A percentile compares a stretch with the other conserved stretches of the same genome.
These are phyloP conservation scores for Xylariomycetidae sp. DNA, from an alignment of 2,329 filamentous ascomycete species.

Conservation along the genomic window DNA sequence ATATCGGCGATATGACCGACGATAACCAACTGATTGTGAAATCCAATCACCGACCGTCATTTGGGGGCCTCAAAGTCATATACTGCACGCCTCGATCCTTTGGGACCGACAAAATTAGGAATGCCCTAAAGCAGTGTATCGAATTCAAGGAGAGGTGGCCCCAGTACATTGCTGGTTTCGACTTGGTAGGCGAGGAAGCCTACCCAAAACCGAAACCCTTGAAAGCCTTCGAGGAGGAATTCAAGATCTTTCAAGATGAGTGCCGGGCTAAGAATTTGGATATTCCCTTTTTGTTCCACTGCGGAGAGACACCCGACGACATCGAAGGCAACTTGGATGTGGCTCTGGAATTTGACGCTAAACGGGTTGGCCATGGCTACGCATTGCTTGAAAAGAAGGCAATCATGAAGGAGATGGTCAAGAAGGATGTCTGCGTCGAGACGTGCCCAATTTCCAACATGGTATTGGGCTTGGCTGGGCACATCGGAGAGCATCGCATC, in stretches of 20 bases:
- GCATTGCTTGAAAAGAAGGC: constrained; percentile 62
- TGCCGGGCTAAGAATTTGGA: constrained; percentile 42
- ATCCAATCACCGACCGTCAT: constrained; percentile 27
- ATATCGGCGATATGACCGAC: constrained; percentile 26
- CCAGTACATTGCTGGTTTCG: constrained; percentile 54
- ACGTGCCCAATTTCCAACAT: constrained; percentile 76
- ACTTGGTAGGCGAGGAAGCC: constrained; percentile 56
- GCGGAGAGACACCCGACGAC: constrained; percentile 68
- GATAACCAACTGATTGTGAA: constrained; percentile 7
- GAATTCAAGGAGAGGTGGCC: constrained; percentile 46
- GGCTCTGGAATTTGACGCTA: constrained; percentile 59
- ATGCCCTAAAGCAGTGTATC: constrained; percentile 49
- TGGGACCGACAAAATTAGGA: constrained; percentile 36
- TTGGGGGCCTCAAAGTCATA: constrained; percentile 56
- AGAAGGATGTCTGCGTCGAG: constrained; percentile 64
- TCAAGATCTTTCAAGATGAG: constrained; percentile 42
- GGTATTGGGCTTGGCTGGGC: constrained; percentile 63
- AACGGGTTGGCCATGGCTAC: constrained; percentile 71
- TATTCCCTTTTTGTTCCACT: constrained; percentile 73
- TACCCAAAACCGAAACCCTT: constrained; percentile 42
- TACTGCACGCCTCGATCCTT: constrained; percentile 58
- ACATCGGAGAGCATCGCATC: constrained; percentile 61
- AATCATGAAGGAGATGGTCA: constrained; percentile 62
- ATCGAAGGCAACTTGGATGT: constrained; percentile 66
- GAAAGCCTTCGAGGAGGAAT: constrained; percentile 43